Evolutionary conservation across 2,329 filamentous ascomycete genomes (phyloP), one percentile per base, ranked within the genome.

Genomic region (Aspergillus hortae): DNA sequence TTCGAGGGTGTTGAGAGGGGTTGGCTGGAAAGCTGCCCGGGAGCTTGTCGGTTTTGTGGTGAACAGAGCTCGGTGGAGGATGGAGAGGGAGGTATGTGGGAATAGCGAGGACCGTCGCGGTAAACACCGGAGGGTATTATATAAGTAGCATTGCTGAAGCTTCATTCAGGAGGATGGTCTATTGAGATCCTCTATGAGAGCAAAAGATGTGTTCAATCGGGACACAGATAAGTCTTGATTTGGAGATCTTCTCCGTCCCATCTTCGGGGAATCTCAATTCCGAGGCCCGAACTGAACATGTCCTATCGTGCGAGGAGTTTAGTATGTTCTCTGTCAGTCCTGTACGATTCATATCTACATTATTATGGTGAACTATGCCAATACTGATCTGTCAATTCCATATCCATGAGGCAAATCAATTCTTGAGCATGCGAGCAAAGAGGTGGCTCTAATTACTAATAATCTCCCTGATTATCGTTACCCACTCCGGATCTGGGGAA

Each of bases 401-500:
- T 5, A 27, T 27, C 7, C 9, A 27, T 27, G 6, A 27, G 25
- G 7, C 9, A 27, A 9, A 27, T 10, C 9, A 9, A 27, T 27
- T 7, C 6, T 27, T 10, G 25, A 27, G 2, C 25, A 2, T 23
- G 4, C 4, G 21, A 23, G 21, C 25, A 27, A 27, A 27, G 25
- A 27, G 25, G 25, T 27, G 25, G 21, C 9, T 27, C 25, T 12
- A 14, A n/a, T 36, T 36, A 23, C 21, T 23, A 17, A 36, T 36
- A 14, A 36, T 42, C 17, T 21, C 15, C 2, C 15, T 23, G 38
- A 19, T 12, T 12, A 42, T 42, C 38, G 4, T 42, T 42, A 42
- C 17, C 38, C 38, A 42, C 38, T 42, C 38, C 38, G 38, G 38
- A 61, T 67, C 67, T 55, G 67, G 67, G 67, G 67, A 67, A 67